Evolutionary conservation across 1,284 basidiomycete species (phyloP), one percentile per base, ranked within the genome.

Genomic region (Violaceomyces palustris): DNA sequence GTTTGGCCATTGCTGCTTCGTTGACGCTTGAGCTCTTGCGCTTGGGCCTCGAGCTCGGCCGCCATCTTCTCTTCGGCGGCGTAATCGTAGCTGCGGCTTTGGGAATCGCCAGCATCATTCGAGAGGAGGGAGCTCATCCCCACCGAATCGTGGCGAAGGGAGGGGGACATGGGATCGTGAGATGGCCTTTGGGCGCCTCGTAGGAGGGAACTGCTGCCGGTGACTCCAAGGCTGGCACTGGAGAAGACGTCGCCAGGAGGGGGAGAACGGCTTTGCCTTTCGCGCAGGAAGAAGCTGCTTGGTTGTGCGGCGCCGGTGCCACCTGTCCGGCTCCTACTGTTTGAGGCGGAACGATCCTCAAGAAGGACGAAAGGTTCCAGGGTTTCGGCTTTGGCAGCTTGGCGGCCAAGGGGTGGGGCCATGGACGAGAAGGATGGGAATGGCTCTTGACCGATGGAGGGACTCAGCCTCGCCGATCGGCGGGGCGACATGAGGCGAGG

Each of bases 121-220:
- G 45, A 49, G 18, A 24, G 40, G 29, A 34, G 23, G 12, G 29
- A 30, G 29, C 28, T n/a, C 33, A 43, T 31, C 18, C 23, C 45
- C 3, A 28, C 19, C 24, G 32, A 34, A 21, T 8, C 15, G 32
- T 15, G 19, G 10, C 32, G n/a, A 11, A 18, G 15, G 1, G 26
- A 21, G 15, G 45, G 31, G 8, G 40, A 34, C 24, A 45, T 19
- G 10, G 30, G 30, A 18, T 49, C 41, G 23, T 32, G 29, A 21
- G 22, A n/a, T 10, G 32, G 41, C 15, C 30, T 28, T 22, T 49
- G 45, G 3, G 41, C 41, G 31, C 45, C 45, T 9, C 39, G 31
- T 3, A 49, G 34, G 14, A 49, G 39, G 21, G 41, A 47, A 10
- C 27, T 24, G 22, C 25, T 19, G 10, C 39, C 19, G 19, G 25